Evolutionary conservation across 139 green algal genomes (phyloP), one percentile per base, ranked within the genome.

Genomic region (Pedinophyceae sp.): DNA sequence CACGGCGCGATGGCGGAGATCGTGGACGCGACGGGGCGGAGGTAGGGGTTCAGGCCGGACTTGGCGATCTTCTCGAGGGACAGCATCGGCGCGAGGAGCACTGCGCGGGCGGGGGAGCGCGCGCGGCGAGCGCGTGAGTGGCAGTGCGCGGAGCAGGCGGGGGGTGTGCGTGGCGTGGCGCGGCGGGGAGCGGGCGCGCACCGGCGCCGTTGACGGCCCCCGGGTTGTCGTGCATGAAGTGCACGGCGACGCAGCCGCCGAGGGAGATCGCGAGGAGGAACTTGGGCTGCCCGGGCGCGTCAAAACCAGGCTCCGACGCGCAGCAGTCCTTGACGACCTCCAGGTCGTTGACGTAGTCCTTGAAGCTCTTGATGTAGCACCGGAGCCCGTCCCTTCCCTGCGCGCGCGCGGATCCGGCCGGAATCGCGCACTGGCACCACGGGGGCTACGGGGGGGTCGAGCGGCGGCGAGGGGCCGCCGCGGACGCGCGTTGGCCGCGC

Each of bases 81-180:
- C 27, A 86, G 62, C 77, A 86, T 83, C 29, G 77, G 77, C 5
- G 77, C 72, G 30, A 83, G 45, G n/a, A 86, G 65, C 30, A 71
- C 58, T 1, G 63, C 61, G 17, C 76, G n/a, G n/a, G n/a, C n/a
- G n/a, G n/a, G n/a, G n/a, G n/a, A n/a, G n/a, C n/a, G n/a, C n/a
- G n/a, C n/a, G n/a, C n/a, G n/a, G n/a, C n/a, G n/a, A n/a, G 10
- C 7, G 34, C 10, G 10, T 43, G 10, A 7, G 10, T 43, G 34
- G 34, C 34, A 43, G 10, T 43, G 34, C 34, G 34, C 10, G 34
- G 10, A 7, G 34, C 10, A 7, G 34, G 10, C 10, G 34, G 7
- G 34, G 34, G 34, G 10, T 7, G 34, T 43, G n/a, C n/a, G n/a
- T n/a, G n/a, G n/a, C n/a, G n/a, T n/a, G n/a, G n/a, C n/a, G n/a